Evolutionary conservation across 1,139 yeast genomes (phyloP).

Genomic region (Candida sojae): DNA sequence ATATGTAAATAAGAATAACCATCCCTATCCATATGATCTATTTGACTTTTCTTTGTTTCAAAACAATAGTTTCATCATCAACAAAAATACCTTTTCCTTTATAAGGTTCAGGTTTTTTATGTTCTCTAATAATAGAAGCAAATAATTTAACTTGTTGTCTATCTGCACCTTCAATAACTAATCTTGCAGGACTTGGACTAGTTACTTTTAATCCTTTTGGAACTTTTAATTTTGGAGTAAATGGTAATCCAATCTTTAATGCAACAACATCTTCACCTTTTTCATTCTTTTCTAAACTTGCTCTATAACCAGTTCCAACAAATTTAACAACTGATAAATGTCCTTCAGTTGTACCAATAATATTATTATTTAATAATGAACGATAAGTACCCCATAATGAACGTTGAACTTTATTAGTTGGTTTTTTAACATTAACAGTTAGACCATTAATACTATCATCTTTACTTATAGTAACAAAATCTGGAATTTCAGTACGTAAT

Average conservation of each 20-base stretch:
- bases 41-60: constrained; percentile 92
- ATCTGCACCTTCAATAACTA: constrained; percentile 83
- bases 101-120: constrained; percentile 96
- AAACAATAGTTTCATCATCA: constrained; percentile 84
- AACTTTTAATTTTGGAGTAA: constrained; percentile 71
- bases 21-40: constrained; percentile 24
- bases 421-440: constrained; percentile 57
- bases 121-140: constrained; percentile 85
- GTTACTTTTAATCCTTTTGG: constrained; percentile 76
- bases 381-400: constrained; percentile 97
- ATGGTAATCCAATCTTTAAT: constrained; percentile 73
- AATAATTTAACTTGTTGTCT: constrained; percentile 85
- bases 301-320: constrained; percentile 98
- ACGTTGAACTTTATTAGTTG: constrained; percentile 66
- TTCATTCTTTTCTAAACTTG: constrained; percentile 56
- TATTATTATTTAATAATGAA: constrained; percentile 71
- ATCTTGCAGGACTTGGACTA: constrained; percentile 85
- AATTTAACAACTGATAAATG: constrained; percentile 85
- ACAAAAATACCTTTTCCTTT: constrained; percentile 97
- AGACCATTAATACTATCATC: constrained; percentile 36
- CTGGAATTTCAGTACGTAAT: constrained; percentile 66
- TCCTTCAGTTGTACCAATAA: constrained; percentile 90
- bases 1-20: neutral
- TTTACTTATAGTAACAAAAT: constrained; percentile 54
- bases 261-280: constrained; percentile 63